Percentiles rank a stretch among this genome's conserved stretches.
Conservation (phyloP, 208 protist species). For the Kentomonas sorsogonicus region DNA sequence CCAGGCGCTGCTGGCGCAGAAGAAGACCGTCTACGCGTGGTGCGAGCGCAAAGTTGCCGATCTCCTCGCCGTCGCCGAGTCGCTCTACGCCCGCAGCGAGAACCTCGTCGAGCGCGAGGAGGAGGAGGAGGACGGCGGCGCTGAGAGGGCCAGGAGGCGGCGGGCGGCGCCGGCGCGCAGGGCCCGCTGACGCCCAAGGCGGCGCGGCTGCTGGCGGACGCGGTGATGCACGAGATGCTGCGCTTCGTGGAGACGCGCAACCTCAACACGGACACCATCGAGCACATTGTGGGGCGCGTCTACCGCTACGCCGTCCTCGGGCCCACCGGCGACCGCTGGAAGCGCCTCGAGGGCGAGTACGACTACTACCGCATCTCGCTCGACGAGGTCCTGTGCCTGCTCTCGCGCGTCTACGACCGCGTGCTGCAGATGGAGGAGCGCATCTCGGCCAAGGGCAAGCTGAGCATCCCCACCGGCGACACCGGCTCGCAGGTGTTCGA, state of each 20-base stretch:
- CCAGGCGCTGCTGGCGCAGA: slow-evolving; percentile 58
- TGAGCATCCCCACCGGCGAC: slow-evolving; percentile 41
- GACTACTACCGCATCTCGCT: slow-evolving; percentile 55
- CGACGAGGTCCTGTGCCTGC: slow-evolving; percentile 66
- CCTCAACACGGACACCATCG: slow-evolving; percentile 81
- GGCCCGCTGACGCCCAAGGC: slow-evolving; percentile 39
- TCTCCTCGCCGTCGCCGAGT: slow-evolving; percentile 44
- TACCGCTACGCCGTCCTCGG: slow-evolving; percentile 83
- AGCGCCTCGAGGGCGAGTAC: slow-evolving; percentile 56
- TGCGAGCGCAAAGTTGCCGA: slow-evolving; percentile 65
- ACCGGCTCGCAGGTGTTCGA: slow-evolving; percentile 85
- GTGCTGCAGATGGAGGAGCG: slow-evolving; percentile 63
- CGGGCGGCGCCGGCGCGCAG: neutral
- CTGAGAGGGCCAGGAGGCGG: slow-evolving; percentile 2
- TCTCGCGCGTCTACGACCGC: slow-evolving; percentile 73
- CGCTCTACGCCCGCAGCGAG: slow-evolving; percentile 52
- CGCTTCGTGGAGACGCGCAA: slow-evolving; percentile 82
- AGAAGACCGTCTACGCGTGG: slow-evolving; percentile 64
- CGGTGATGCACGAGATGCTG: slow-evolving; percentile 72
- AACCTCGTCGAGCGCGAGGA: slow-evolving; percentile 48
- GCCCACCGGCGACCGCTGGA: slow-evolving; percentile 74
- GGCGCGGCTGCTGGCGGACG: slow-evolving; percentile 60
- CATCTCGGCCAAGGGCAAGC: slow-evolving; percentile 50
- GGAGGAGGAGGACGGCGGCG: neutral
- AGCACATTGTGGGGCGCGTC: slow-evolving; percentile 83